A percentile compares a stretch with the other conserved stretches of the same genome.
phyloP scores from a whole-genome alignment of 495 filamentous ascomycete species.

The Neurospora intermedia region DNA sequence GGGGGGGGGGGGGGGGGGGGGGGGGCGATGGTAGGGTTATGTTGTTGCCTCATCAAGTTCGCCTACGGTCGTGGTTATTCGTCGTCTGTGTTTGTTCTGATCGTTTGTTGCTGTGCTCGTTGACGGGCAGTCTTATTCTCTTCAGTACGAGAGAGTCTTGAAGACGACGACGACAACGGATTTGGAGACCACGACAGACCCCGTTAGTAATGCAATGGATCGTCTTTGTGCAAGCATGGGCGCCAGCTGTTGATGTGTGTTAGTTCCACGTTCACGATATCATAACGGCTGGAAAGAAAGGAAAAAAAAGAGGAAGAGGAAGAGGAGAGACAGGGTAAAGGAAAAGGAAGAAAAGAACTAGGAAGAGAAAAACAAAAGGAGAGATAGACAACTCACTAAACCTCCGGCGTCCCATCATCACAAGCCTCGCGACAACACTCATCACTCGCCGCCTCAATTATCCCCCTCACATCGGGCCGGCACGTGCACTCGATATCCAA shows the following conservation, averaged over 20 bases:
- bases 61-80: too few species aligned
- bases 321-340: background rate
- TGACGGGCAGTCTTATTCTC: background rate
- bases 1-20: too few species aligned
- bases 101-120: too few species aligned
- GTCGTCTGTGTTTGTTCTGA: background rate
- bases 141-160: background rate
- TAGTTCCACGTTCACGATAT: background rate
- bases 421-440: background rate
- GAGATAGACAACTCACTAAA: background rate
- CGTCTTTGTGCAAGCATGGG: background rate
- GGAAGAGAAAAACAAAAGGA: background rate
- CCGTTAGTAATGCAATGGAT: background rate
- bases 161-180: background rate
- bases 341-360: background rate
- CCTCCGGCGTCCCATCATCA: background rate
- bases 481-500: background rate
- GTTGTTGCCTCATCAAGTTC: too few species aligned
- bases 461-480: background rate
- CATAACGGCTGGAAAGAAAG: background rate
- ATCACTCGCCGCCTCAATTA: background rate
- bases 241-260: background rate
- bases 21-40: too few species aligned
- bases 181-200: background rate
- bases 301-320: background rate